Conservation (phyloP, 2,329 filamentous ascomycete genomes). For the Cladosporium velox region DNA sequence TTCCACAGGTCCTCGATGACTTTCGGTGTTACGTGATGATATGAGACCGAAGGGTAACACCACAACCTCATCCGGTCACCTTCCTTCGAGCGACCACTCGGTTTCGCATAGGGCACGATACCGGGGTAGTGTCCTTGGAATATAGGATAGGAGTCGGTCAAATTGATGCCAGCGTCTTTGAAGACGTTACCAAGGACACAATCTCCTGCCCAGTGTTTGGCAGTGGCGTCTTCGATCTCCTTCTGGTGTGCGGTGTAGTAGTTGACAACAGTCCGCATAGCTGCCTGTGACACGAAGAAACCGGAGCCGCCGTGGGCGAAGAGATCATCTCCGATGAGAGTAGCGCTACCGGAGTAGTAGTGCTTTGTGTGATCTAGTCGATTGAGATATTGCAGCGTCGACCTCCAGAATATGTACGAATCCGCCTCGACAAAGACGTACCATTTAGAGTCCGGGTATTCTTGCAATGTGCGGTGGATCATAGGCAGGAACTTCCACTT, state of each 20-base stretch:
- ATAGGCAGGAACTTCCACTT: constrained; percentile 45
- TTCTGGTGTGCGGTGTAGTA: constrained; percentile 44
- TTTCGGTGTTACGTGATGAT: constrained; percentile 26
- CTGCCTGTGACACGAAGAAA: constrained; percentile 54
- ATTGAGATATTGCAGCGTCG: constrained; percentile 55
- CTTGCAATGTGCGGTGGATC: constrained; percentile 39
- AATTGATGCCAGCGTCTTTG: constrained; percentile 21
- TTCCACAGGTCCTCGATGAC: constrained; percentile 24
- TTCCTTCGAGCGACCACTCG: constrained; percentile 10
- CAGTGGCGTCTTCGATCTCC: constrained; percentile 37
- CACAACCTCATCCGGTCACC: constrained; percentile 31
- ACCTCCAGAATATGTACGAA: constrained; percentile 58
- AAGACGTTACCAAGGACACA: constrained; percentile 26
- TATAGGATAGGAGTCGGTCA: constrained; percentile 26
- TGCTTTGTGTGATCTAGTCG: constrained; percentile 52
- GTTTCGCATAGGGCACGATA: not conserved
- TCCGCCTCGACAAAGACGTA: constrained; percentile 62
- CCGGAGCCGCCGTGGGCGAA: constrained; percentile 58
- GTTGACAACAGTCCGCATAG: constrained; percentile 48
- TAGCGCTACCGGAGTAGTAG: constrained; percentile 57
- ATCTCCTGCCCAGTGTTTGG: constrained; percentile 29
- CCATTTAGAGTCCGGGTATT: constrained; percentile 55
- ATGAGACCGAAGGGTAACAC: constrained; percentile 26
- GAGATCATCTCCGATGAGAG: constrained; percentile 51
- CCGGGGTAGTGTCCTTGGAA: constrained; percentile 24